Evolutionary conservation across 164 flowering plant species (phyloP).

Genomic region (Liquidambar formosana): DNA sequence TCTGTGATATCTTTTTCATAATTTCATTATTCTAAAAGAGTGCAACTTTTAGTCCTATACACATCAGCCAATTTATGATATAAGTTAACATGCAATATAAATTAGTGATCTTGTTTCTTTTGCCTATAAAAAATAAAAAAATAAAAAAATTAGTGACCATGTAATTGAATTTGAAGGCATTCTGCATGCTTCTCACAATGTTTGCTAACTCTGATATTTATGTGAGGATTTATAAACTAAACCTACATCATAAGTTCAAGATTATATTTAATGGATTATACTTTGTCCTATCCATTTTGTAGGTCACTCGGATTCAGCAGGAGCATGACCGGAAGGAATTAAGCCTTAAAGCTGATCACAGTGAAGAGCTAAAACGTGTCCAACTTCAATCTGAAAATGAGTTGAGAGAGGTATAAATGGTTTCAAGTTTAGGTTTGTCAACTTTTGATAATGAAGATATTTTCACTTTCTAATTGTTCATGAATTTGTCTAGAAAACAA

Average conservation of each 20-base stretch:
- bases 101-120: too few relatives aligned
- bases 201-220: neutral
- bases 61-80: neutral
- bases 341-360: constrained; percentile 48
- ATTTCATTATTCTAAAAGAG: neutral
- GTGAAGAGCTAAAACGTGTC: constrained; percentile 53
- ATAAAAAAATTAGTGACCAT: neutral
- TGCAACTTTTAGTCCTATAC: neutral
- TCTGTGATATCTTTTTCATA: neutral
- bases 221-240: neutral
- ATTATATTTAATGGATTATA: neutral
- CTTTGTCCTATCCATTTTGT: constrained; percentile 11
- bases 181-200: too few relatives aligned
- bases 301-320: constrained; percentile 59
- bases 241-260: neutral
- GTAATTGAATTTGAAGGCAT: neutral
- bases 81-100: neutral
- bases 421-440: constrained; percentile 5
- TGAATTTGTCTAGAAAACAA: constrained; percentile 44
- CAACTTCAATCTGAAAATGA: constrained; percentile 72
- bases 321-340: constrained; percentile 59
- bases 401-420: constrained; percentile 61
- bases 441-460: too few relatives aligned
- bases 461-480: constrained; percentile 15
- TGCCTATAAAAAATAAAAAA: too few relatives aligned